Evolutionary conservation across 2,329 filamentous ascomycete species (phyloP), one percentile per base, ranked within the genome.

Genomic region (Penicillium sp.): DNA sequence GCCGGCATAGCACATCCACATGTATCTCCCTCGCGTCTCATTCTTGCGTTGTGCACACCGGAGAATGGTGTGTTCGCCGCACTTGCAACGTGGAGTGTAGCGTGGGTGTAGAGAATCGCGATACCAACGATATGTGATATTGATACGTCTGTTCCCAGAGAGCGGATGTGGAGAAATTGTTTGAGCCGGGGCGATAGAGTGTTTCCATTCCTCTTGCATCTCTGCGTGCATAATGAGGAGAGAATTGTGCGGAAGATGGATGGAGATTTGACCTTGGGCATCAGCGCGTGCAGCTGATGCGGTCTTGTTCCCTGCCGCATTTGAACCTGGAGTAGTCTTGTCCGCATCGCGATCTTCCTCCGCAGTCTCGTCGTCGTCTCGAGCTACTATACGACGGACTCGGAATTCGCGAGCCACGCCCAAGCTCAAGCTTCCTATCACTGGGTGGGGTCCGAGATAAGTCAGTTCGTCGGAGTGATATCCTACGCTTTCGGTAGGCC

Each of bases 171-270:
- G 88, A 53, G 89, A 85, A 51, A 97, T 86, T 4, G 83, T 81
- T 43, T 77, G 75, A 0, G 86, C 83, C 0, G 89, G 86, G 0
- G 82, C 76, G 38, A 98, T 86, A 57, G 81, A 80, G 67, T 98
- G 93, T 67, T 96, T 97, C 89, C 89, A 97, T 64, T 87, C 84
- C 64, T 97, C 91, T 64, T 97, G 91, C 88, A 95, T 97, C 64
- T 95, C 88, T 1, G 91, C 90, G 63, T 97, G 90, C 93, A 98
- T 97, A 9, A 97, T 77, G 0, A 98, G 77, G 0, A 97, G 77
- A 0, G 88, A 94, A 67, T 97, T 97, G 68, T 97, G 93, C 0
- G 91, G 91, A 0, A 97, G 80, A 60, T 96, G 88, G 38, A 97
- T 93, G 1, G 88, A 83, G 51, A 97, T 91, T 64, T 95, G 90